Evolutionary conservation across 768 basidiomycete genomes (phyloP).

Genomic region (Boletus patriciae): DNA sequence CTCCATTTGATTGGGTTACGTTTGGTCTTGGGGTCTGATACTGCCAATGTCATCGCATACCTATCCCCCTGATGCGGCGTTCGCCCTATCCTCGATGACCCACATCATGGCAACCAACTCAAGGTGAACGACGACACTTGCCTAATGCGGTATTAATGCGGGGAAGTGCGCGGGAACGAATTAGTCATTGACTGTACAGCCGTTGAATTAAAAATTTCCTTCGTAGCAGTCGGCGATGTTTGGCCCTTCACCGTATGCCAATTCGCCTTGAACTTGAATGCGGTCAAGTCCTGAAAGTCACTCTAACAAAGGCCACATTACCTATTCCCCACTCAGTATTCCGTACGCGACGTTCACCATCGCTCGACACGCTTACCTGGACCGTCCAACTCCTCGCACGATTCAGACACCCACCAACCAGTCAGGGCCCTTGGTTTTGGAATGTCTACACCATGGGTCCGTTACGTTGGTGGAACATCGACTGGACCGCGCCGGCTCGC

Average conservation of each 20-base stretch:
- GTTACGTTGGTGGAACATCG: constrained; percentile 74
- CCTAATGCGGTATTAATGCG: constrained; percentile 9
- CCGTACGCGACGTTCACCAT: too few relatives aligned
- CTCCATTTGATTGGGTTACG: background rate
- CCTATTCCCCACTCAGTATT: too few relatives aligned
- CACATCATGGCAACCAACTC: background rate
- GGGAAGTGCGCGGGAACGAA: constrained; percentile 15
- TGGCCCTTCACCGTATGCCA: background rate
- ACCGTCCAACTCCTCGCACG: too few relatives aligned
- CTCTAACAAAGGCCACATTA: too few relatives aligned
- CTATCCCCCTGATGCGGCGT: background rate
- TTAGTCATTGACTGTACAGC: constrained; percentile 27
- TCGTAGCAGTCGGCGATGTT: too few relatives aligned
- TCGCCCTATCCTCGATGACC: too few relatives aligned
- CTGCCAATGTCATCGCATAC: background rate
- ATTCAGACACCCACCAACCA: constrained; percentile 41
- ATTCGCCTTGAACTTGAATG: too few relatives aligned
- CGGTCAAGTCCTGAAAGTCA: background rate
- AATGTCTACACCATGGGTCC: constrained; percentile 49
- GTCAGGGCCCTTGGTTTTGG: constrained; percentile 60
- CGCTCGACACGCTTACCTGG: too few relatives aligned
- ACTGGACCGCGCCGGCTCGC: constrained; percentile 44
- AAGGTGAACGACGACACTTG: constrained; percentile 23
- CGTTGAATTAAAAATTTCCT: too few relatives aligned
- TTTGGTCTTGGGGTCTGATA: background rate